Conservation (phyloP, 2,329 filamentous ascomycete species). For the Paraphaeosphaeria sporulosa region DNA sequence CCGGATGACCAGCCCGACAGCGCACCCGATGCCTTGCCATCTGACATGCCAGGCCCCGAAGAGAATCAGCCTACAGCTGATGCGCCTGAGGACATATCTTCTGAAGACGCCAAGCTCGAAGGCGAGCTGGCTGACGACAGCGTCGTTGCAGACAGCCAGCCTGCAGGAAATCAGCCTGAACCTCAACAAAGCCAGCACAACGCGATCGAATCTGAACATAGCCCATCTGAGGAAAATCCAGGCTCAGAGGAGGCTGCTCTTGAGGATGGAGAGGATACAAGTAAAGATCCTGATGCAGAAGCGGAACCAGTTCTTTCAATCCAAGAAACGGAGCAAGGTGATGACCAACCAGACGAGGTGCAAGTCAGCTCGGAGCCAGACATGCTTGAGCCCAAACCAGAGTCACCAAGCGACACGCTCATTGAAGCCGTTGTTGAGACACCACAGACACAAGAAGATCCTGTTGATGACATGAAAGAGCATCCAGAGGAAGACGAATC, state of each 20-base stretch:
- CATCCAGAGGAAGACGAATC: neutral
- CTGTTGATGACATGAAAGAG: neutral
- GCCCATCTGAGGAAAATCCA: neutral
- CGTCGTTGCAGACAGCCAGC: neutral
- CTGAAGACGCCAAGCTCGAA: neutral
- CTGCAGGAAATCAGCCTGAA: neutral
- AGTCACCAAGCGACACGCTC: neutral
- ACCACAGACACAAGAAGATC: neutral
- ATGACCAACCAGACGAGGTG: neutral
- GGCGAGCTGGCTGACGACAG: neutral
- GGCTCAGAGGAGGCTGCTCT: too few relatives aligned
- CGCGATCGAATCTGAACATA: neutral
- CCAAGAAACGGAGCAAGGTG: neutral
- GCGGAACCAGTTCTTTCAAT: neutral
- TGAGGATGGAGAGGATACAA: neutral
- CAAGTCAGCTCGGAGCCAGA: neutral
- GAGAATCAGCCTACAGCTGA: too few relatives aligned
- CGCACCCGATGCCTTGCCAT: too few relatives aligned
- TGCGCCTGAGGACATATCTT: neutral
- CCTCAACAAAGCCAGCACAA: neutral
- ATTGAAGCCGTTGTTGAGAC: slow-evolving; percentile 13
- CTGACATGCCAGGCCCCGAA: too few relatives aligned
- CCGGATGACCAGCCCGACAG: neutral
- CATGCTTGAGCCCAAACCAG: neutral
- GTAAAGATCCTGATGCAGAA: neutral